Base-by-base conservation (phyloP, 257 asterid species). In the Leonotis leonurus region DNA sequence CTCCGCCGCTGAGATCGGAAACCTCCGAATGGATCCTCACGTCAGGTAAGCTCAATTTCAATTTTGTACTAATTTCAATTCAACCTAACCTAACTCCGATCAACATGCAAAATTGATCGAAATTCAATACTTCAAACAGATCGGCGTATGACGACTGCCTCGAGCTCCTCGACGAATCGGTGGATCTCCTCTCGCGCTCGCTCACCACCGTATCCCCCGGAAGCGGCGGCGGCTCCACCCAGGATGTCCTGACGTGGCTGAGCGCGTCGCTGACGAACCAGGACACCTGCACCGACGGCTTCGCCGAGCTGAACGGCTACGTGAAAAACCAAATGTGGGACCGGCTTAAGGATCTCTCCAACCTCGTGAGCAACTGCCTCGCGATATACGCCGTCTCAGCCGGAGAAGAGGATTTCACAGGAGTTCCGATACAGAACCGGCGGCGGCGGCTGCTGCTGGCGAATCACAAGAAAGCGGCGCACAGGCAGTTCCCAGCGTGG, bases 261-360 rank as follows among this genome's bases (percentile, higher is more conserved):
- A 93, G 99, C 74, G 90, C 99, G 3, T 76, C 99, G 35, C 11
- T 93, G 17, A 87, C 99, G 25, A 93, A 89, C 52, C 99, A 89
- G 66, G 99, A 93, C 76, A 93, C 99, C 22, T 93, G 99, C 67
- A 68, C 71, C 2, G 97, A 93, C 1, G 96, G 99, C 2, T 85
- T 93, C 57, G 68, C 69, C 1, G 74, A 89, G 16, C 41, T 84
- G 2, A 76, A 68, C 36, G 95, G 91, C 57, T 60, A 72, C 63
- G 90, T 93, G 53, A 85, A 82, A 69, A 62, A 60, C 18, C 84
- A 69, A 59, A 69, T 88, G 81, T 20, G 65, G n/a, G 81, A 25
- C 21, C 81, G 79, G 17, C 29, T 93, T 10, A 87, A 84, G 76
- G 92, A 89, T 24, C 41, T 93, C 6, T 78, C 97, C 6, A 89